Evolutionary conservation across 2,329 filamentous ascomycete species (phyloP), one percentile per base, ranked within the genome.

Genomic region (Leptodontidium sp.): DNA sequence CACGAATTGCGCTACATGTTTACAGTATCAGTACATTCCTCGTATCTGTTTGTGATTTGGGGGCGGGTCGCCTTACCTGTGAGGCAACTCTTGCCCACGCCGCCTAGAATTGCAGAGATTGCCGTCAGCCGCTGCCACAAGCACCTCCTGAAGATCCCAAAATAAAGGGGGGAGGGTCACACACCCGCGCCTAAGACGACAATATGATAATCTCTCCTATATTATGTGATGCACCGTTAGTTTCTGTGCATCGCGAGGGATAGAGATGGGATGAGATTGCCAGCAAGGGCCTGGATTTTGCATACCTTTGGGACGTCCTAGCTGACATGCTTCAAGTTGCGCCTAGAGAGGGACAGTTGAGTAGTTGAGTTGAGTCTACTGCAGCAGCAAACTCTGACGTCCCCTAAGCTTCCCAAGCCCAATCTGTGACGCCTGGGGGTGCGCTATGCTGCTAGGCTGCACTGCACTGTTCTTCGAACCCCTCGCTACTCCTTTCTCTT

Each of bases 1-100:
- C 61, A 92, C 90, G 76, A 92, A 93, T 85, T 92, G 90, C 69
- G 90, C 90, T 89, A 21, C 5, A 59, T 24, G 12, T 21, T 58
- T 43, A 21, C 21, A 21, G 21, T 21, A 40, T 72, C 58, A 65
- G 68, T 61, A 50, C 61, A 61, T 15, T 50, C 15, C 32, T 57
- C 35, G 38, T 58, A 38, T 32, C 38, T 14, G 40, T n/a, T 29
- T n/a, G 47, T 21, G 26, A 63, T 17, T 32, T 29, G 61, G 66
- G 64, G 66, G 69, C n/a, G 53, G 49, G 29, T 24, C 47, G 71
- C 74, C 80, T 78, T 85, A 91, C 90, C 89, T 77, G 90, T 92
- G 74, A 92, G 83, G 83, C 90, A 92, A 79, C 89, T 92, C 80
- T 93, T 93, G 69, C 90, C 90, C 75, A 93, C 90, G 77, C 90